Base-by-base conservation (phyloP, 2,329 filamentous ascomycete species). In the Paracoccidioides lutzii region DNA sequence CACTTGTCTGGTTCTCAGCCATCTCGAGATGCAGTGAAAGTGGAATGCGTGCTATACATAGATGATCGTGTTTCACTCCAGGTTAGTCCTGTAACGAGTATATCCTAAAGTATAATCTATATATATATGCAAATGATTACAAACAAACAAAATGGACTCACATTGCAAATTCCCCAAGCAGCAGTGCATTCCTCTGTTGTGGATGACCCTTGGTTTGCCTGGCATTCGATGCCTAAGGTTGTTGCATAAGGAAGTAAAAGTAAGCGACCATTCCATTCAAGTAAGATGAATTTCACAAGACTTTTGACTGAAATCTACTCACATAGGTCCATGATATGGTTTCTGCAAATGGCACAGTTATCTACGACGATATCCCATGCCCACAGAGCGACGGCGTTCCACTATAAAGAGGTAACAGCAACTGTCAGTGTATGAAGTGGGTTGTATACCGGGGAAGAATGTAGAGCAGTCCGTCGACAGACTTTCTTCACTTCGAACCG, bases 241-340 rank as follows among this genome's bases (percentile, higher is more conserved):
- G 46, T 38, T 32, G 12, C 22, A 22, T 22, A 22, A 22, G 22
- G 22, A 22, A 40, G 32, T 22, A 54, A 43, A 2, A 28, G 28
- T 10, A 33, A 32, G 30, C 32, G 32, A n/a, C 6, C 38, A 30
- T 37, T 22, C 22, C 22, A 22, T 22, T 22, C 22, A 22, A 22
- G 22, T 1, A 22, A 22, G 22, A 22, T 22, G 22, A 22, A 22
- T 22, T 22, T 22, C 22, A 22, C 22, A 22, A 22, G 22, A 22
- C 22, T 22, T 22, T 22, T 22, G 22, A 22, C 32, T 35, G 52
- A 41, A 12, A 44, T 72, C 22, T 22, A 22, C 83, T 64, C 76
- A 90, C 93, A 98, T 33, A 98, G 79, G 72, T 98, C 93, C 93
- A 98, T 98, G 73, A 98, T 98, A 72, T 98, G 93, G 71, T 98